phyloP scores from a whole-genome alignment of 2,329 filamentous ascomycete genomes.

The Diplodia scrobiculata region DNA sequence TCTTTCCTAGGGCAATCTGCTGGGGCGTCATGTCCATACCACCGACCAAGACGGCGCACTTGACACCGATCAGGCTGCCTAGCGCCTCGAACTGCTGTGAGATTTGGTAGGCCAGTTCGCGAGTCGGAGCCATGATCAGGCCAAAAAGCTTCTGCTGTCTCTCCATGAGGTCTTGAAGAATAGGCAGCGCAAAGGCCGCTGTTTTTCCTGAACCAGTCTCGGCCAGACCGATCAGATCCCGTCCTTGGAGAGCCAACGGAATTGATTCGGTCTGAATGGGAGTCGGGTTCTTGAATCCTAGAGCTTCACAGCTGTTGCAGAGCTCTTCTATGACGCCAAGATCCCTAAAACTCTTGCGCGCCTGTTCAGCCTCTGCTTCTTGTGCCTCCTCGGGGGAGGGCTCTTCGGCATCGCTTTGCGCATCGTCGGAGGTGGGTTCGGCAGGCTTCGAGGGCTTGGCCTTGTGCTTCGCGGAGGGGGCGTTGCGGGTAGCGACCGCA shows the following conservation, averaged over 20 bases:
- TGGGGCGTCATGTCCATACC: slow-evolving; percentile 96
- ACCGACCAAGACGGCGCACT: slow-evolving; percentile 83
- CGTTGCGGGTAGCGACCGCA: slow-evolving; percentile 3
- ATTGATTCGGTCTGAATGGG: slow-evolving; percentile 87
- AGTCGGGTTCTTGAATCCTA: slow-evolving; percentile 84
- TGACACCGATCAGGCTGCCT: slow-evolving; percentile 82
- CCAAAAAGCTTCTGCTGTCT: slow-evolving; percentile 83
- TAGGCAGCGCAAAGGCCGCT: slow-evolving; percentile 88
- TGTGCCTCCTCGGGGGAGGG: slow-evolving; percentile 33
- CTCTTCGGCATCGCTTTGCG: slow-evolving; percentile 33
- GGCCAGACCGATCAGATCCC: slow-evolving; percentile 89
- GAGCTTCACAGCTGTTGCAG: slow-evolving; percentile 79
- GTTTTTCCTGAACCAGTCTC: slow-evolving; percentile 97
- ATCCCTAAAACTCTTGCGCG: slow-evolving; percentile 67
- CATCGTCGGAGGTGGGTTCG: slow-evolving; percentile 32
- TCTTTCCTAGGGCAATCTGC: slow-evolving; percentile 88
- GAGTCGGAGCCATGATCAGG: slow-evolving; percentile 88
- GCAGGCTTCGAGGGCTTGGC: slow-evolving; percentile 30
- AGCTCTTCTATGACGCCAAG: slow-evolving; percentile 81
- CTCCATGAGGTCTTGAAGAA: slow-evolving; percentile 84
- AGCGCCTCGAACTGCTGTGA: slow-evolving; percentile 84
- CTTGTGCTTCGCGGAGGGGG: slow-evolving; percentile 8
- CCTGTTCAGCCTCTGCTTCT: slow-evolving; percentile 32
- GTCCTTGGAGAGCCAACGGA: slow-evolving; percentile 73
- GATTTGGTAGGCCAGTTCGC: slow-evolving; percentile 91